These are phyloP conservation scores for Tolypocladium sp. DNA, from an alignment of 2,329 filamentous ascomycete species.

Conservation along the genomic window DNA sequence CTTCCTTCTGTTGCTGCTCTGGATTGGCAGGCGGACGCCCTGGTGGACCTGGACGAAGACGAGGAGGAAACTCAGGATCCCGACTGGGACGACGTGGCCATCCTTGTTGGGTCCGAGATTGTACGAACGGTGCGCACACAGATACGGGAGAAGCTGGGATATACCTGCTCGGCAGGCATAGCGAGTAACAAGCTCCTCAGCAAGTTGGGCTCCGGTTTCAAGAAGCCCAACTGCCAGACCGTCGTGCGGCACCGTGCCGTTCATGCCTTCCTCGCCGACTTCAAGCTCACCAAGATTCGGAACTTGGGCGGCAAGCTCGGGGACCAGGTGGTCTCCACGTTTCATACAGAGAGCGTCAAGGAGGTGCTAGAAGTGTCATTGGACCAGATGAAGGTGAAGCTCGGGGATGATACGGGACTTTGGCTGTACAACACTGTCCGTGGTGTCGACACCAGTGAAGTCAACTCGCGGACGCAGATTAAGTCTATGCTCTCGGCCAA, in stretches of 20 bases:
- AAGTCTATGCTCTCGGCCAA: conserved; percentile 98
- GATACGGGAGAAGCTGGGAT: conserved; percentile 63
- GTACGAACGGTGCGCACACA: conserved; percentile 63
- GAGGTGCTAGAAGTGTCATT: conserved; percentile 66
- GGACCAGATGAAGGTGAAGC: conserved; percentile 65
- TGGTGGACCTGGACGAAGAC: conserved; percentile 63
- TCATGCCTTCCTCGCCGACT: conserved; percentile 66
- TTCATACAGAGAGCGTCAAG: conserved; percentile 69
- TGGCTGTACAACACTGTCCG: conserved; percentile 83
- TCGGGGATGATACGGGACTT: conserved; percentile 75
- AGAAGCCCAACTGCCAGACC: conserved; percentile 91
- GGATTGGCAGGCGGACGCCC: conserved; percentile 76
- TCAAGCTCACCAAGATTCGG: conserved; percentile 92
- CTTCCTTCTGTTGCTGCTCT: conserved; percentile 59
- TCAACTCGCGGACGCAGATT: conserved; percentile 85
- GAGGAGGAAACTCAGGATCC: conserved; percentile 71
- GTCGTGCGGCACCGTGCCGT: conserved; percentile 83
- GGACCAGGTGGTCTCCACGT: conserved; percentile 72
- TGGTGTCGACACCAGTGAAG: conserved; percentile 78
- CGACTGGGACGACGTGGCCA: conserved; percentile 93
- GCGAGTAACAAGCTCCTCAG: conserved; percentile 91
- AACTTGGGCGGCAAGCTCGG: conserved; percentile 94
- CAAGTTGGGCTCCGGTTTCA: conserved; percentile 83
- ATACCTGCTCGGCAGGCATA: conserved; percentile 87
- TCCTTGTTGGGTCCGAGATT: conserved; percentile 82